These are phyloP conservation scores for Parietichytrium sp. DNA, from an alignment of 108 stramenopile species.

Conservation along the genomic window DNA sequence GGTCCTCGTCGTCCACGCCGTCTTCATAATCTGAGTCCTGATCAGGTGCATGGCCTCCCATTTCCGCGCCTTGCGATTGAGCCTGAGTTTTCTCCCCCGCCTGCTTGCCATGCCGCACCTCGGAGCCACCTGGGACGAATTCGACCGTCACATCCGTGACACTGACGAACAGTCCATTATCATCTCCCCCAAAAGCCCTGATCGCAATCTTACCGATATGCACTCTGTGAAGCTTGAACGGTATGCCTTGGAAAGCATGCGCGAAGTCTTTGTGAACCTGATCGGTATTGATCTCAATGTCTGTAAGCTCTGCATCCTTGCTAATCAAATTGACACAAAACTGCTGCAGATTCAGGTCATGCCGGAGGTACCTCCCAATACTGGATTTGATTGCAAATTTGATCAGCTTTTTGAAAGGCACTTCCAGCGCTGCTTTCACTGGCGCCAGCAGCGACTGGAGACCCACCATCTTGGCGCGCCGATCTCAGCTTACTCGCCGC, in stretches of 20 bases:
- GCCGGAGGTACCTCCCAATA: neutral
- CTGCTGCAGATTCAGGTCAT: constrained; percentile 25
- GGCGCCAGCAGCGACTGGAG: too few relatives aligned
- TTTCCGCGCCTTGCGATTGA: too few relatives aligned
- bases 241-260: neutral
- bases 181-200: constrained; percentile 27
- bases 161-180: constrained; percentile 11
- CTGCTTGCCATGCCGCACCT: too few relatives aligned
- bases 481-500: too few relatives aligned
- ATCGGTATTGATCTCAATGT: neutral
- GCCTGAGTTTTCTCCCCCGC: too few relatives aligned
- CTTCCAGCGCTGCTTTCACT: too few relatives aligned
- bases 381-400: neutral
- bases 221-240: neutral
- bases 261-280: neutral
- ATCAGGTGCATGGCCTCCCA: too few relatives aligned
- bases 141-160: neutral
- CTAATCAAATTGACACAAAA: constrained; percentile 10
- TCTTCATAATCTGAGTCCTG: neutral
- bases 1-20: neutral
- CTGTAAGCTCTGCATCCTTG: neutral
- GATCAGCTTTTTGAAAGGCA: neutral
- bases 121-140: neutral
- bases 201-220: neutral
- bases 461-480: too few relatives aligned